Percentiles rank a stretch among this genome's conserved stretches.
phyloP scores from a whole-genome alignment of 495 filamentous ascomycete genomes.

The Glonium stellatum region DNA sequence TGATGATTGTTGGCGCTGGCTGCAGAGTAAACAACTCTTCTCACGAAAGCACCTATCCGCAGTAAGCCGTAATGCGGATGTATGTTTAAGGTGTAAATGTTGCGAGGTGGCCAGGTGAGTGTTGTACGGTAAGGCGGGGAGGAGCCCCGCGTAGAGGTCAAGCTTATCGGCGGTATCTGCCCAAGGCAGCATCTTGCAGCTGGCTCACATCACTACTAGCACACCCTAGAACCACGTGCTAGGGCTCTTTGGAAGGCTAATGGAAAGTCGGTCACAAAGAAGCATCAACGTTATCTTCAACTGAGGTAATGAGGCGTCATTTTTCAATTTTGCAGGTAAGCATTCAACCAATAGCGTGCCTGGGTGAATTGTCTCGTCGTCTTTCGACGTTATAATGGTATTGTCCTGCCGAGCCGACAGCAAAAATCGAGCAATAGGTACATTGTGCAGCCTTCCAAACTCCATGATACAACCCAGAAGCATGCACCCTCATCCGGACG shows the following conservation, averaged over 20 bases:
- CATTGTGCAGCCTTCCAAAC: slow-evolving; percentile 8
- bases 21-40: background rate
- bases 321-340: no score
- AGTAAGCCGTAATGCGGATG: background rate
- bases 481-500: slow-evolving; percentile 4
- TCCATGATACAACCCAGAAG: slow-evolving; percentile 10
- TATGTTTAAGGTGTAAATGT: background rate
- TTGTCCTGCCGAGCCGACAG: background rate
- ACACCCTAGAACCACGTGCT: no score
- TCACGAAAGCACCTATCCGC: background rate
- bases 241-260: no score
- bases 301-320: no score
- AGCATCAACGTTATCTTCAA: no score
- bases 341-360: no score
- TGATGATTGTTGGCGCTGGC: background rate
- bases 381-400: slow-evolving; percentile 1
- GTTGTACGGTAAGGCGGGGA: background rate
- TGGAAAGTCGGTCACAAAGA: no score
- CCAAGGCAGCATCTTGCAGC: no score
- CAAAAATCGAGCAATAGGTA: slow-evolving; percentile 3
- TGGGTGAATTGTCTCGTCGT: background rate
- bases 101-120: background rate
- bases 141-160: background rate
- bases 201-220: no score
- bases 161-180: background rate